Conservation (phyloP, 1,284 basidiomycete genomes). For the Leccinum subrobustum region DNA sequence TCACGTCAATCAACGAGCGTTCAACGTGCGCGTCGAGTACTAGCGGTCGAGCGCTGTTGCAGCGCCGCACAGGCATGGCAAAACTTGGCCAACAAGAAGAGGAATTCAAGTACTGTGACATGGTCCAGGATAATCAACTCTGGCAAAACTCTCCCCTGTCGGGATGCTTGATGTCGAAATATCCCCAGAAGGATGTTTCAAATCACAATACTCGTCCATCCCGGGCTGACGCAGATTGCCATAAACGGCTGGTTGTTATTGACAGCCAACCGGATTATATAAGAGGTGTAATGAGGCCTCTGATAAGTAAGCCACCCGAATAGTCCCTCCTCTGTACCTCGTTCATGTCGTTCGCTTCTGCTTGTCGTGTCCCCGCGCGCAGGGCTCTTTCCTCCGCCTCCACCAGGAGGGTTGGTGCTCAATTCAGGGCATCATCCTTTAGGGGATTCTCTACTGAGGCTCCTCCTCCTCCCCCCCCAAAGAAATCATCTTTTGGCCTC, state of each 20-base stretch:
- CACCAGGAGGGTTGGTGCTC: conserved; percentile 27
- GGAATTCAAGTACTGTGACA: not conserved
- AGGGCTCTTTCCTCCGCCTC: conserved; percentile 40
- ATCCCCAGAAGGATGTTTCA: not conserved
- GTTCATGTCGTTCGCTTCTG: conserved; percentile 48
- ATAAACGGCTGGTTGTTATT: not conserved
- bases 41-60: not conserved
- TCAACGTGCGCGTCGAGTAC: not conserved
- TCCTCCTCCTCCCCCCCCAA: conserved; percentile 42
- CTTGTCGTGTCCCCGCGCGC: conserved; percentile 47
- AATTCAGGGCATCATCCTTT: conserved; percentile 36
- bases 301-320: conserved; percentile 14
- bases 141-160: not conserved
- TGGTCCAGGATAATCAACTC: not conserved
- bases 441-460: conserved; percentile 59
- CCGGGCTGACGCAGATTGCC: not conserved
- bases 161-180: not conserved
- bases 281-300: conserved; percentile 6
- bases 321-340: conserved; percentile 6
- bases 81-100: not conserved
- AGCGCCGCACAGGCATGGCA: not conserved
- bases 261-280: conserved; percentile 22
- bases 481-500: conserved; percentile 49
- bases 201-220: conserved; percentile 23
- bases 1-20: not conserved